Percentiles rank a stretch among this genome's conserved stretches.
phyloP scores from a whole-genome alignment of 2,329 filamentous ascomycete species.

The Cyanodermella asteris region DNA sequence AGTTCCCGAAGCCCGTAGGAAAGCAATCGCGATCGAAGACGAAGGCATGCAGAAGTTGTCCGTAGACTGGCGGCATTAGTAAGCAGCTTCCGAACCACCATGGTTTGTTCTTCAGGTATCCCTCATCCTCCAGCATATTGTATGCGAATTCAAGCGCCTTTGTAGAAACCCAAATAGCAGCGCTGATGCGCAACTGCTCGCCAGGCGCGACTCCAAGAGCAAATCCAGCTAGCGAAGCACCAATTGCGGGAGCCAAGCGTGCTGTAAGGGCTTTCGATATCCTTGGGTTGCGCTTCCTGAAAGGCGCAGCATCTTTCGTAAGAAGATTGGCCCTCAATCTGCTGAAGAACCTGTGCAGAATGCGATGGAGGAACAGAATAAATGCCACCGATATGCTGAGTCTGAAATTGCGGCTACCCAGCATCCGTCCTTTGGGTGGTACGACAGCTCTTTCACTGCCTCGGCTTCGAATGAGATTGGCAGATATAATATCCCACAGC shows the following conservation, averaged over 20 bases:
- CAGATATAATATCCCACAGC: constrained; percentile 31
- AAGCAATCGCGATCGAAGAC: constrained; percentile 59
- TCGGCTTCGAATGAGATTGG: constrained; percentile 4
- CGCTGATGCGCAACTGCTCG: constrained; percentile 50
- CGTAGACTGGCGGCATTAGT: constrained; percentile 53
- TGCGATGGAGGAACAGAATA: constrained; percentile 69
- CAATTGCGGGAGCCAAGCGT: constrained; percentile 66
- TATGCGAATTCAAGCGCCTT: constrained; percentile 69
- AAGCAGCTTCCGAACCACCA: constrained; percentile 76
- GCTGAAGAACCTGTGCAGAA: constrained; percentile 75
- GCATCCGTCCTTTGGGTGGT: constrained; percentile 6
- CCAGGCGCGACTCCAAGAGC: constrained; percentile 56
- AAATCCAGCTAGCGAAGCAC: constrained; percentile 68
- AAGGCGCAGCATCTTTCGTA: constrained; percentile 56
- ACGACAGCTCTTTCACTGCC: constrained; percentile 3
- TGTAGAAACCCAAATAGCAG: constrained; percentile 64
- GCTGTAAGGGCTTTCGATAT: constrained; percentile 58
- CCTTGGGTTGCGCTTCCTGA: constrained; percentile 61
- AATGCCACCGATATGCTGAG: constrained; percentile 65
- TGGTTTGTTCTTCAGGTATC: constrained; percentile 43
- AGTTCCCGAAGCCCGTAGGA: constrained; percentile 38
- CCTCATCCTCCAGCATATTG: constrained; percentile 57
- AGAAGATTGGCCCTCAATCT: constrained; percentile 60
- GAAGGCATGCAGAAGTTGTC: constrained; percentile 54
- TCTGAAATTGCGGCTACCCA: constrained; percentile 44